Conservation (phyloP, 805 yeast species). For the Metschnikowia amazonensis region DNA sequence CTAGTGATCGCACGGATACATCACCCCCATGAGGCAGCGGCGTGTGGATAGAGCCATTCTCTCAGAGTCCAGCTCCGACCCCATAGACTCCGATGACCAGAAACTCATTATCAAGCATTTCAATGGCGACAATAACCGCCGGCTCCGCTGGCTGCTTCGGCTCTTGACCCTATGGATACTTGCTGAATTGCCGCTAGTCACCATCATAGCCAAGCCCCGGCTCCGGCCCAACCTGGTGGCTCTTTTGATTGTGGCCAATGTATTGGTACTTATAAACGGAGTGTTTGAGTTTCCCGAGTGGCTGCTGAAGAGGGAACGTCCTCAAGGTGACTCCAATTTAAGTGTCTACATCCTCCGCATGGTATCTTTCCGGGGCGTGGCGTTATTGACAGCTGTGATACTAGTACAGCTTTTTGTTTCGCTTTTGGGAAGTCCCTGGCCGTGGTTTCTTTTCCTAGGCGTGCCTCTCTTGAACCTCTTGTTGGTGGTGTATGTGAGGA, state of each 20-base stretch:
- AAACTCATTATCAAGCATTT: slow-evolving; percentile 18
- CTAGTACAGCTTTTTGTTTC: slow-evolving; percentile 15
- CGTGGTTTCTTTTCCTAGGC: slow-evolving; percentile 10
- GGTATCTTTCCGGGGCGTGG: slow-evolving; percentile 8
- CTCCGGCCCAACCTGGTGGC: slow-evolving; percentile 4
- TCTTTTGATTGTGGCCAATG: slow-evolving; percentile 9
- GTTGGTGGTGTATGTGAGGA: slow-evolving; percentile 14
- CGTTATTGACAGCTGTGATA: slow-evolving; percentile 12
- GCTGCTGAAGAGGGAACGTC: background rate
- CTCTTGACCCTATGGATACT: slow-evolving; percentile 13
- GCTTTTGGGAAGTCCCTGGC: background rate
- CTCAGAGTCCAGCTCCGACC: slow-evolving; percentile 12
- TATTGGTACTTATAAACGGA: slow-evolving; percentile 13
- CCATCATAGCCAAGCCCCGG: slow-evolving; percentile 11
- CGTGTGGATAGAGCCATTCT: slow-evolving; percentile 22
- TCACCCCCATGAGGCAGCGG: slow-evolving; percentile 15
- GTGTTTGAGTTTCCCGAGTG: slow-evolving; percentile 12
- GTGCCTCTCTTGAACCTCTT: slow-evolving; percentile 20
- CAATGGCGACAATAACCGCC: slow-evolving; percentile 14
- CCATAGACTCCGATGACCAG: slow-evolving; percentile 25
- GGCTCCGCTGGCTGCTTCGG: slow-evolving; percentile 9
- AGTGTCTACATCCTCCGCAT: no score
- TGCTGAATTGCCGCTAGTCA: slow-evolving; percentile 18
- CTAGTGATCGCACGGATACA: no score
- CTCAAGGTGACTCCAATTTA: no score